These are phyloP conservation scores for Lablab purpureus DNA, from an alignment of 306 rosid species.

Conservation along the genomic window DNA sequence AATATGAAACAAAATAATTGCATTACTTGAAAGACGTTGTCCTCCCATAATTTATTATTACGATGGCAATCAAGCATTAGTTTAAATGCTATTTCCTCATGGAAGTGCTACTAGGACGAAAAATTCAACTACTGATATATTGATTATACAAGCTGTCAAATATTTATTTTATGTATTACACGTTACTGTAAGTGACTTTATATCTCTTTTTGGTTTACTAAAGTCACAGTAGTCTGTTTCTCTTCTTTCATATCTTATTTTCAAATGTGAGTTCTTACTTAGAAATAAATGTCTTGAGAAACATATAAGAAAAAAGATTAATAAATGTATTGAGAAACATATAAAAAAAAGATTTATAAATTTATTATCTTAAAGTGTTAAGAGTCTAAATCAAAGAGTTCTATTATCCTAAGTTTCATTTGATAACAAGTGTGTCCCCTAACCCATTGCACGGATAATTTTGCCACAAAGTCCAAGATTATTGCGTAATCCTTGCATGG, in stretches of 20 bases:
- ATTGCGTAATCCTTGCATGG: background rate
- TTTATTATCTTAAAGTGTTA: no score
- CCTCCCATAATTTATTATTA: background rate
- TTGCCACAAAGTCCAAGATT: constrained; percentile 1
- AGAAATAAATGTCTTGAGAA: no score
- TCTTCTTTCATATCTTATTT: no score
- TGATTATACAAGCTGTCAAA: background rate
- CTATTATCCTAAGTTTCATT: background rate
- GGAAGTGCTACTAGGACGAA: background rate
- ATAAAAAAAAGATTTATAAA: no score
- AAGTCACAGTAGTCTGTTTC: no score
- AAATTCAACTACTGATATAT: background rate
- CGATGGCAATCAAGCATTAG: background rate
- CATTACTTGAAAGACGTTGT: background rate
- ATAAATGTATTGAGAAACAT: no score
- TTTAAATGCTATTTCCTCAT: background rate
- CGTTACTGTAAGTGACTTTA: no score
- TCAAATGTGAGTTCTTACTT: no score
- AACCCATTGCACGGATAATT: constrained; percentile 14
- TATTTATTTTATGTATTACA: no score
- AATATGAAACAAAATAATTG: constrained; percentile 8
- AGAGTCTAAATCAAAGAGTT: constrained; percentile 5
- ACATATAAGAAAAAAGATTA: no score
- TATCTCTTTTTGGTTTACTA: no score
- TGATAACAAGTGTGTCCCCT: background rate